A percentile compares a stretch with the other conserved stretches of the same genome.
phyloP scores from a whole-genome alignment of 2,329 filamentous ascomycete genomes.

The Basipetospora chlamydospora region DNA sequence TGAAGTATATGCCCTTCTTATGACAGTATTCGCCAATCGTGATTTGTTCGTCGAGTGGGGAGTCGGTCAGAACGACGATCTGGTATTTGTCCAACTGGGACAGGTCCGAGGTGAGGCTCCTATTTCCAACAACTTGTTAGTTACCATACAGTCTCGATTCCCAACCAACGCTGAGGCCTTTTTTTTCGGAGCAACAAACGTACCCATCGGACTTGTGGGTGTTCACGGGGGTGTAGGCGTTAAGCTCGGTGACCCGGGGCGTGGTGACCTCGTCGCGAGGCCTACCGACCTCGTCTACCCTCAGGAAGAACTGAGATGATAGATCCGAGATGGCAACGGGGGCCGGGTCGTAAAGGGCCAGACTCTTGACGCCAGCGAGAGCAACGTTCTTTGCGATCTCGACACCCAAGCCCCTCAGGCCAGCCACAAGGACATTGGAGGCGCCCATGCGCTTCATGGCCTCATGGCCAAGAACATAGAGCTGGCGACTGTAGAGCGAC shows the following conservation, averaged over 20 bases:
- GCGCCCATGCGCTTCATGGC: conserved; percentile 99
- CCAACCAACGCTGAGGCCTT: neutral
- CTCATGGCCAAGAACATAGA: conserved; percentile 56
- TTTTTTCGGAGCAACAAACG: conserved; percentile 4
- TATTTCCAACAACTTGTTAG: conserved; percentile 9
- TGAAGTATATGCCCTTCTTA: conserved; percentile 79
- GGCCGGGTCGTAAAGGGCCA: conserved; percentile 82
- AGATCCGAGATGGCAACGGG: conserved; percentile 76
- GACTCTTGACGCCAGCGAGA: conserved; percentile 91
- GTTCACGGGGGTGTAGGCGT: conserved; percentile 85
- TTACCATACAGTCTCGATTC: neutral
- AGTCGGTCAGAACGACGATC: conserved; percentile 79
- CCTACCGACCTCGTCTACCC: conserved; percentile 76
- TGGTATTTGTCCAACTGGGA: conserved; percentile 81
- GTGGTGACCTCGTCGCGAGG: conserved; percentile 75
- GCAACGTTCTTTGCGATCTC: conserved; percentile 99
- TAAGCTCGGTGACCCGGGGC: conserved; percentile 83
- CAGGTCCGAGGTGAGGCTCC: conserved; percentile 60
- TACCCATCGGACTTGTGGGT: conserved; percentile 51
- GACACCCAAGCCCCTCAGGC: conserved; percentile 85
- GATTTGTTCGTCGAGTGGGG: conserved; percentile 66
- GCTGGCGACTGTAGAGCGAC: conserved; percentile 59
- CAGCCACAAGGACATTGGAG: conserved; percentile 84
- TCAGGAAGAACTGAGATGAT: conserved; percentile 95
- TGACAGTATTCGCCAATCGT: conserved; percentile 87